Evolutionary conservation across 2,329 filamentous ascomycete genomes (phyloP), one percentile per base, ranked within the genome.

Genomic region (Hymenoscyphus albidus): DNA sequence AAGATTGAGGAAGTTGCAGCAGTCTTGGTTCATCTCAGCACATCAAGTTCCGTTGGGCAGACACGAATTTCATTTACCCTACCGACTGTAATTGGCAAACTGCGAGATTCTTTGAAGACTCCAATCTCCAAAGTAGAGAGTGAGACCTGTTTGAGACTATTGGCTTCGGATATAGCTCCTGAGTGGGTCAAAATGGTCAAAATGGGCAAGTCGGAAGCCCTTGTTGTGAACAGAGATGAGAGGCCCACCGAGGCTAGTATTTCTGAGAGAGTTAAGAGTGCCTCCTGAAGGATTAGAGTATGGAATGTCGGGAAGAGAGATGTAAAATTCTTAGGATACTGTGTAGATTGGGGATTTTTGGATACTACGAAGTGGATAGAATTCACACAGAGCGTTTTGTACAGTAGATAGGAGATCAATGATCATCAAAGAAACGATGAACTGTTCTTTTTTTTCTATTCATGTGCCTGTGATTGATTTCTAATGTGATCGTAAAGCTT

Each of bases 1-100:
- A 84, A 89, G 10, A 84, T 87, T 0, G 80, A 83, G n/a, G 89
- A 92, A 70, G 83, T 93, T 10, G 83, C 86, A 1, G 83, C 86
- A 5, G 85, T 91, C 5, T 77, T 93, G 40, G 83, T 82, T n/a
- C 85, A 90, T 80, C 80, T 92, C 67, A 83, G 82, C 73, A 80
- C 84, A 16, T 74, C 75, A 55, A 80, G 80, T n/a, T 82, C 77
- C 44, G 77, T 78, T 7, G 81, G 80, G 16, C 81, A 85, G 71
- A 83, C 80, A 4, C 80, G 86, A 10, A 79, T 90, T 67, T 85
- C 88, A 0, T 92, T 91, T 72, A 84, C 84, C 31, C 84, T 92
- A 80, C 78, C 82, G 35, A 81, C 81, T 13, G 78, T 92, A 62
- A 77, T 88, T 18, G 82, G 85, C 69, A 88, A 87, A 74, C 80